Evolutionary conservation across 345 rosid species (phyloP), one percentile per base, ranked within the genome.

Genomic region (Carallia brachiata): DNA sequence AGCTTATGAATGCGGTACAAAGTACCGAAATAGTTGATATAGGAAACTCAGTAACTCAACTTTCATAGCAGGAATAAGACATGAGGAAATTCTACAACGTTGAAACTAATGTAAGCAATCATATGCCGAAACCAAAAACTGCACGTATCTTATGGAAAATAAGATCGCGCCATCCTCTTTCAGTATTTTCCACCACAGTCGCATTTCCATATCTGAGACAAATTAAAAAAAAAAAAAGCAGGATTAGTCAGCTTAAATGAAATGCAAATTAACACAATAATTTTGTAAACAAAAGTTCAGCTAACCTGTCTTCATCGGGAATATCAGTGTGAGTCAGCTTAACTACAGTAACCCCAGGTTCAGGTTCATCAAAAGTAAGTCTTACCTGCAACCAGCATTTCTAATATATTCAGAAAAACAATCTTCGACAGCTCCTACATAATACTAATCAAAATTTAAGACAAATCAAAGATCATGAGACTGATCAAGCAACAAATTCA

Each of bases 91-190:
- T 65, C 70, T 32, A 59, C 52, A 66, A 34, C 12, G 34, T 47
- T 31, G 64, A 32, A 40, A 9, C 13, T n/a, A n/a, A 64, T 36
- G 50, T 44, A 10, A 44, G 50, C 4, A 19, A 52, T 77, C 74
- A 77, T 23, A 77, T 72, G 69, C 78, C 97, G 82, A 91, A 95
- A 70, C 97, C 97, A 63, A 95, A 91, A 66, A 89, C 93, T 9
- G 97, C 96, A 6, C 97, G 87, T 72, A 95, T 90, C 86, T 78
- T 89, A 34, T 95, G 85, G 85, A 95, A 90, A 50, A 92, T 95
- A 36, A 88, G 93, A 76, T 90, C 97, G 61, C 93, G 82, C 99
- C 99, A 92, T 70, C 99, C 97, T 78, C 98, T 88, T 87, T 95
- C 96, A 0, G 98, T 95, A 84, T 92, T 95, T 76, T 92, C 98